phyloP scores from a whole-genome alignment of 306 rosid species.

The Malus domestica region ASM211411v1 NC_041804.1:5224001-5224500 shows the following conservation, averaged over 20 bases:
- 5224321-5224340: not conserved
- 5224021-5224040: not conserved
- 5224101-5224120: slow-evolving; percentile 58
- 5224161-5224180: slow-evolving; percentile 80
- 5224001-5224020: slow-evolving; percentile 2
- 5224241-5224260: not conserved
- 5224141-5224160: slow-evolving; percentile 97
- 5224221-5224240: not conserved
- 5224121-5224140: slow-evolving; percentile 92
- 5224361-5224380: slow-evolving; percentile 3
- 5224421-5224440: slow-evolving; percentile 97
- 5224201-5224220: slow-evolving; percentile 16
- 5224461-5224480: slow-evolving; percentile 46
- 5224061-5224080: slow-evolving; percentile 1
- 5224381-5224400: slow-evolving; percentile 25
- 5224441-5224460: slow-evolving; percentile 87
- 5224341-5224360: not conserved
- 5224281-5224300: not conserved
- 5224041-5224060: slow-evolving; percentile 3
- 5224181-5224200: slow-evolving; percentile 94
- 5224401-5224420: slow-evolving; percentile 96
- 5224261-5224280: not conserved
- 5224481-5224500: slow-evolving; percentile 48
- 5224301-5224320: not conserved
- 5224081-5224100: slow-evolving; percentile 10